phyloP scores from a whole-genome alignment of 768 basidiomycete species.

The Calocybe indica region DNA sequence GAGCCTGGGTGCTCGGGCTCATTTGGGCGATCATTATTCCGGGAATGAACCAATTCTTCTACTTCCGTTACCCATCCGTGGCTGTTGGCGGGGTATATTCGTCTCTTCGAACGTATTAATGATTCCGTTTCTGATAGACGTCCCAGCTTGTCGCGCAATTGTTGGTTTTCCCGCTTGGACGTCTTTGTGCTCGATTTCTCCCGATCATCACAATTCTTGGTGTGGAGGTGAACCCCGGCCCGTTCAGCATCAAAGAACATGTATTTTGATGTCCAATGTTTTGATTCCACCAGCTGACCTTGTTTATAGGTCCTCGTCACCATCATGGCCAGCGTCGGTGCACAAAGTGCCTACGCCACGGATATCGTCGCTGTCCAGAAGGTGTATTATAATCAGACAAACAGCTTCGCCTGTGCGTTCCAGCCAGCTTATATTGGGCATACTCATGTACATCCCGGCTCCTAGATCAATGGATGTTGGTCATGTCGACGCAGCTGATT shows the following conservation, averaged over 20 bases:
- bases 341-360: conserved; percentile 55
- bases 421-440: not conserved
- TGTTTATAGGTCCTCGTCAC: conserved; percentile 51
- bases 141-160: conserved; percentile 61
- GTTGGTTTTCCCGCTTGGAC: conserved; percentile 63
- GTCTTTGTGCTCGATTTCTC: conserved; percentile 55
- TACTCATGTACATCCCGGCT: not conserved
- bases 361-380: conserved; percentile 72
- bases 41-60: conserved; percentile 77
- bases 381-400: conserved; percentile 57
- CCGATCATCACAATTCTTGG: conserved; percentile 53
- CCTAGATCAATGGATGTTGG: conserved; percentile 53
- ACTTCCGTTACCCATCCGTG: conserved; percentile 64
- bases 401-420: conserved; percentile 39
- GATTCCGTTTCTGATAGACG: conserved; percentile 2
- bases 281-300: not conserved
- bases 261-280: conserved; percentile 13
- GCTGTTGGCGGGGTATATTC: conserved; percentile 44
- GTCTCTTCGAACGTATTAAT: not conserved
- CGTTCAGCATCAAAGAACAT: conserved; percentile 69
- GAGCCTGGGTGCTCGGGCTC: conserved; percentile 56
- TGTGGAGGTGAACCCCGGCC: conserved; percentile 64
- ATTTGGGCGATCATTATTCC: conserved; percentile 55
- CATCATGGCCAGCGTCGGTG: conserved; percentile 56
- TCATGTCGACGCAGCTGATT: conserved; percentile 69